Evolutionary conservation across 805 yeast genomes (phyloP).

Genomic region (Nakazawaea laoshanensis): DNA sequence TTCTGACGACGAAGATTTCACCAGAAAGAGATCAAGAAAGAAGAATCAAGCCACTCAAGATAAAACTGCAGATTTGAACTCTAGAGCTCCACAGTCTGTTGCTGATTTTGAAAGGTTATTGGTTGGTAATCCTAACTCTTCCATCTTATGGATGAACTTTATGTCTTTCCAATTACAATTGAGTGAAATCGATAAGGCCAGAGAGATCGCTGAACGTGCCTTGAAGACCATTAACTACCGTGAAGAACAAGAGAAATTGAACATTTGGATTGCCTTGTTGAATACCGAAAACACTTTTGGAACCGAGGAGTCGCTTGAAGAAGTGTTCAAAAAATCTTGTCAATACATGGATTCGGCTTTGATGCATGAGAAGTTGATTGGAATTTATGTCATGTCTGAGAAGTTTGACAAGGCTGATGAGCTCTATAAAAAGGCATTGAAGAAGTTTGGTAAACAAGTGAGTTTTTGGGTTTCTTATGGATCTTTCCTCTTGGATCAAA

Average conservation of each 20-base stretch:
- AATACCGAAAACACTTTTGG: conserved; percentile 95
- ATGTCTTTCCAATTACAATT: conserved; percentile 96
- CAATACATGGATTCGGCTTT: conserved; percentile 86
- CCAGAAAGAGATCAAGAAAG: conserved; percentile 25
- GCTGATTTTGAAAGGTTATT: conserved; percentile 88
- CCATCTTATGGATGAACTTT: conserved; percentile 93
- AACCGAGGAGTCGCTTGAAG: conserved; percentile 70
- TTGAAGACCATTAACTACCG: conserved; percentile 82
- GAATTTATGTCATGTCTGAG: conserved; percentile 68
- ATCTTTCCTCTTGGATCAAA: conserved; percentile 58
- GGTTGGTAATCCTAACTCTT: conserved; percentile 88
- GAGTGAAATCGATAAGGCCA: conserved; percentile 89
- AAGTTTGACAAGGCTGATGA: conserved; percentile 63
- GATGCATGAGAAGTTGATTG: conserved; percentile 73
- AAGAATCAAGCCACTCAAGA: conserved; percentile 48
- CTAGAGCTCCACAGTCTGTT: conserved; percentile 86
- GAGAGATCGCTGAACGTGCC: conserved; percentile 90
- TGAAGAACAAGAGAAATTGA: conserved; percentile 87
- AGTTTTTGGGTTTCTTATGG: conserved; percentile 81
- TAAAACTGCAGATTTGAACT: conserved; percentile 73
- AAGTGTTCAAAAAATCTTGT: conserved; percentile 72
- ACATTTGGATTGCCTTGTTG: conserved; percentile 91
- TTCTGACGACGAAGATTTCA: conserved; percentile 40
- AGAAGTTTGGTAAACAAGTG: conserved; percentile 70
- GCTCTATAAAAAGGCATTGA: conserved; percentile 57